phyloP scores from a whole-genome alignment of 208 protist species.

The Crithidia fasciculata region DNA sequence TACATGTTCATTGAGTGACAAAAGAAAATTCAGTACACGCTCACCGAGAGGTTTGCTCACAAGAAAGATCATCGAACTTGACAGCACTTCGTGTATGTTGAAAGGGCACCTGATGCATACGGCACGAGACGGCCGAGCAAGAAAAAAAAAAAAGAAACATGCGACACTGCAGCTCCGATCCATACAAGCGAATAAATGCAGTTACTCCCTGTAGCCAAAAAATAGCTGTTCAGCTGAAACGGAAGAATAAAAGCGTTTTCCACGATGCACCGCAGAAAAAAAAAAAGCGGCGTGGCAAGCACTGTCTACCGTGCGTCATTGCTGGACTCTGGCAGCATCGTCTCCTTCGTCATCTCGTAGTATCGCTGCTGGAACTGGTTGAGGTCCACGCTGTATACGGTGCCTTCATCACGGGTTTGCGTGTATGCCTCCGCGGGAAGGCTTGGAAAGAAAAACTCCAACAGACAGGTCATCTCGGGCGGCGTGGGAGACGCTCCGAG shows the following conservation, averaged over 20 bases:
- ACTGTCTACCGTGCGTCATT: not conserved
- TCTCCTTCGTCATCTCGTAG: conserved; percentile 67
- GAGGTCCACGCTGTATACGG: conserved; percentile 62
- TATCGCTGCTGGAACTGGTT: conserved; percentile 80
- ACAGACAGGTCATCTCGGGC: conserved; percentile 73
- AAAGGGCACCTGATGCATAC: no score
- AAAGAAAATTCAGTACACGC: no score
- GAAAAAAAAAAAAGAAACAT: not conserved
- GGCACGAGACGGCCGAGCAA: not conserved
- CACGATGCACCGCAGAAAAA: no score
- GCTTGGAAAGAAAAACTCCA: conserved; percentile 87
- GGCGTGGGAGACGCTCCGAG: conserved; percentile 58
- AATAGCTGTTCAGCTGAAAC: not conserved
- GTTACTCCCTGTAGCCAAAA: no score
- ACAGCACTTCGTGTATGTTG: no score
- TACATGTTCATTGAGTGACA: no score
- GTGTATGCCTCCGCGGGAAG: conserved; percentile 69
- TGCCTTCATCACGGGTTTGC: conserved; percentile 52
- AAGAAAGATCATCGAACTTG: no score
- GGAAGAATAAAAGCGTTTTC: not conserved
- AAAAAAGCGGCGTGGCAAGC: no score
- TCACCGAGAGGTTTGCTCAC: no score
- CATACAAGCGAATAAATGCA: no score
- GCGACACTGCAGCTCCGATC: no score
- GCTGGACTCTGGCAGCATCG: conserved; percentile 37